phyloP scores from a whole-genome alignment of 305 asterid species.

The Fraxinus xanthoxyloides region DNA sequence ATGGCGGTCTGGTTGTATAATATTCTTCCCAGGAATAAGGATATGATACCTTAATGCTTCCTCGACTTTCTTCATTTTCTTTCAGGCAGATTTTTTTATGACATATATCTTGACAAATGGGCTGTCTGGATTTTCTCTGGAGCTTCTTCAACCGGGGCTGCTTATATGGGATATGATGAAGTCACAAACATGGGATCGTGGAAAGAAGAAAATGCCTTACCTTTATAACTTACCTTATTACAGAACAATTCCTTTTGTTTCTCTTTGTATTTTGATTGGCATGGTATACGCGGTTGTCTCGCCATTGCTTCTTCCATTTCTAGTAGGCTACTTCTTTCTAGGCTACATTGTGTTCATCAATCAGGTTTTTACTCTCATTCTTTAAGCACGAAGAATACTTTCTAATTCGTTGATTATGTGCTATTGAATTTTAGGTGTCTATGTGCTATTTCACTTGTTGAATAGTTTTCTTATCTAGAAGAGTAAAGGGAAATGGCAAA shows the following conservation, averaged over 20 bases:
- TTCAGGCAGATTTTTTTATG: constrained; percentile 86
- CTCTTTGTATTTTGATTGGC: constrained; percentile 75
- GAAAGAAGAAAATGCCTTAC: constrained; percentile 67
- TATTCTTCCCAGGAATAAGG: background rate
- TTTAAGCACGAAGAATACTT: background rate
- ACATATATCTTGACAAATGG: constrained; percentile 88
- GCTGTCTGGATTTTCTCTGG: constrained; percentile 83
- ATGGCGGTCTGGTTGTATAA: background rate
- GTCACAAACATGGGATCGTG: constrained; percentile 63
- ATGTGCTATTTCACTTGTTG: background rate
- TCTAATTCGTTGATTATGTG: background rate
- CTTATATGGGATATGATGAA: constrained; percentile 72
- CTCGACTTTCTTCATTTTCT: background rate
- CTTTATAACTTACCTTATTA: constrained; percentile 78
- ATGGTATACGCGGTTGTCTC: constrained; percentile 93
- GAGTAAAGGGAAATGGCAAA: background rate
- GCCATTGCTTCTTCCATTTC: constrained; percentile 84
- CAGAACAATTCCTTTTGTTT: constrained; percentile 67
- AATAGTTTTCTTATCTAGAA: background rate
- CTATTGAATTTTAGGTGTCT: background rate
- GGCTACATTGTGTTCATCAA: constrained; percentile 84
- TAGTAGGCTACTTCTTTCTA: constrained; percentile 74
- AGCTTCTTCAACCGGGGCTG: constrained; percentile 93
- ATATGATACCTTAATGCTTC: constrained; percentile 12
- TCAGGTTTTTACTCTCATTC: constrained; percentile 57